These are phyloP conservation scores for Danielia reshetovae DNA, from an alignment of 805 yeast species.

Conservation along the genomic window DNA sequence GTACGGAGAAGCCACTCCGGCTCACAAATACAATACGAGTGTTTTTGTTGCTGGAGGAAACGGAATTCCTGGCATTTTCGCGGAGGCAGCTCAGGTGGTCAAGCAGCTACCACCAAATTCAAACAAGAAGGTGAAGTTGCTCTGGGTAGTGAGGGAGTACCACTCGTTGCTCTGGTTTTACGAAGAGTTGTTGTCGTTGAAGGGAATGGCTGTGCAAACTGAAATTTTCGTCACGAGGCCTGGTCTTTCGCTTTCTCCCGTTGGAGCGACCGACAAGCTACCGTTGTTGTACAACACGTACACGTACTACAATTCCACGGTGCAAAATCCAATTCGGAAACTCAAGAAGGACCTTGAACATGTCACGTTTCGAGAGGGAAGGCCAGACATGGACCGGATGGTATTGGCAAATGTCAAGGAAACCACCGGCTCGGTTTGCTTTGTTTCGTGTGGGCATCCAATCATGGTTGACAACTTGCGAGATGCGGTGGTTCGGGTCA, in stretches of 20 bases:
- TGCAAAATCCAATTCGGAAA: conserved; percentile 2
- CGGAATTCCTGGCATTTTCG: conserved; percentile 40
- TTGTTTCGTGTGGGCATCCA: conserved; percentile 32
- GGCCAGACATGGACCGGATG: conserved; percentile 12
- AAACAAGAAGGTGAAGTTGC: conserved; percentile 32
- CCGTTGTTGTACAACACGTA: conserved; percentile 10
- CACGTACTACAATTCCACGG: conserved; percentile 5
- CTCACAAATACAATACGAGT: conserved; percentile 23
- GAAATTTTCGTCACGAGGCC: conserved; percentile 12
- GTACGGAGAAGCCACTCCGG: conserved; percentile 35
- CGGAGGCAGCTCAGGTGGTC: conserved; percentile 22
- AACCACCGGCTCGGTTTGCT: conserved; percentile 14
- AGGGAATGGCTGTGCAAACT: conserved; percentile 25
- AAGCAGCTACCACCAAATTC: not conserved
- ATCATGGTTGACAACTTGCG: conserved; percentile 30
- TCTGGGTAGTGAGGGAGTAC: conserved; percentile 62
- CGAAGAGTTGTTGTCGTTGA: conserved; percentile 36
- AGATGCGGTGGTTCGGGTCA: conserved; percentile 12
- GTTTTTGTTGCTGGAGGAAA: conserved; percentile 40
- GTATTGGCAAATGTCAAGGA: conserved; percentile 3
- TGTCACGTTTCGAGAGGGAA: conserved; percentile 9
- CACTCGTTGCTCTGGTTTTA: conserved; percentile 48
- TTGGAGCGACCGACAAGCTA: conserved; percentile 5
- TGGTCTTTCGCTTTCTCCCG: not conserved
- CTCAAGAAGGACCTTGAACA: conserved; percentile 8